These are phyloP conservation scores for Fagopyrum tataricum DNA, from an alignment of 148 eudicot species.

Conservation along the genomic window DNA sequence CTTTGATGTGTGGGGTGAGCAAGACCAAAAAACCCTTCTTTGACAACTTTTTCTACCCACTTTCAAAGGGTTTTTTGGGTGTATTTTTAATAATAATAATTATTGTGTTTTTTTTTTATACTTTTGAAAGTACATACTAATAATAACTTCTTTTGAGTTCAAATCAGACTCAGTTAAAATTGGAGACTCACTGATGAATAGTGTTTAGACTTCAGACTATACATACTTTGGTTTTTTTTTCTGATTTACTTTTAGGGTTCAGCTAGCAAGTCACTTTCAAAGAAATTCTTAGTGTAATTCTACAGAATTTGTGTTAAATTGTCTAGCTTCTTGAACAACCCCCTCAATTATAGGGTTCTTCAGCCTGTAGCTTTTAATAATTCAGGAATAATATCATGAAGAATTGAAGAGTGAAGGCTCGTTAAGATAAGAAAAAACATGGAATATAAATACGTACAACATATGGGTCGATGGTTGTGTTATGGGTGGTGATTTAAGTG, in stretches of 20 bases:
- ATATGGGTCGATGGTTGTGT: no score
- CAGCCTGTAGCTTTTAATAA: background rate
- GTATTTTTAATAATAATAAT: background rate
- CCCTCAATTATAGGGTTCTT: background rate
- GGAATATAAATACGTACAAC: no score
- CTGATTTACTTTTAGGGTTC: background rate
- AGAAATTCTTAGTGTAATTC: background rate
- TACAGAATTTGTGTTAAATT: background rate
- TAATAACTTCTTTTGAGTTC: slow-evolving; percentile 1
- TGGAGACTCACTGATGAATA: background rate
- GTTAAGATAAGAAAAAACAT: background rate
- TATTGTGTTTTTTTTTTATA: background rate
- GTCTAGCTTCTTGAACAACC: background rate
- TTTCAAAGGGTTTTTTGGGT: slow-evolving; percentile 18
- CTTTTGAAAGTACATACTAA: slow-evolving; percentile 7
- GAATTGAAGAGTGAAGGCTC: background rate
- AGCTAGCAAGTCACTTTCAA: slow-evolving; percentile 9
- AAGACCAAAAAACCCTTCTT: slow-evolving; percentile 16
- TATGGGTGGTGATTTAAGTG: background rate
- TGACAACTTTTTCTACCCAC: slow-evolving; percentile 21
- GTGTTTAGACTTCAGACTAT: slow-evolving; percentile 3
- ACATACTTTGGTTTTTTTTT: background rate
- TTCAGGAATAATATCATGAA: slow-evolving; percentile 5
- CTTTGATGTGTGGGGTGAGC: slow-evolving; percentile 10
- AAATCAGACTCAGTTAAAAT: background rate